These are phyloP conservation scores for Erodium trifolium DNA, from an alignment of 441 rosid species.

Conservation along the genomic window DNA sequence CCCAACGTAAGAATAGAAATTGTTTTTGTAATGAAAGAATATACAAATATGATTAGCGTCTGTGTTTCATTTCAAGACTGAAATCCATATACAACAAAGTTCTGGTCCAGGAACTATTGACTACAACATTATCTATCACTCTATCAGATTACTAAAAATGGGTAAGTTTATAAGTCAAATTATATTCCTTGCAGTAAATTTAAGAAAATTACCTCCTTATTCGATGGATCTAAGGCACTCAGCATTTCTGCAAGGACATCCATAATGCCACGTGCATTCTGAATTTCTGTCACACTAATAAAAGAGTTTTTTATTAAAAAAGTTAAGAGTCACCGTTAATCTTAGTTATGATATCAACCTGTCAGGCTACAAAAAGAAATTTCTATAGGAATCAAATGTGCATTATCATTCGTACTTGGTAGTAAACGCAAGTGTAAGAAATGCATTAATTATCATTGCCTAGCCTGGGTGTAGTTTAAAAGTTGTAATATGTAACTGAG, in stretches of 20 bases:
- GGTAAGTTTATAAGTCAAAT: background rate
- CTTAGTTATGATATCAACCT: background rate
- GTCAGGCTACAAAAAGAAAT: background rate
- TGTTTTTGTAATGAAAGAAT: background rate
- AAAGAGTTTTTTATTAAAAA: slow-evolving; percentile 25
- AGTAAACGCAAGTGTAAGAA: background rate
- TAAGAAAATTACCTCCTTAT: slow-evolving; percentile 61
- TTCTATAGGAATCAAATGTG: background rate
- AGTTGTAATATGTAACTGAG: background rate
- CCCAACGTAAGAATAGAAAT: background rate
- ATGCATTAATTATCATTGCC: background rate
- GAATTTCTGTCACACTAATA: slow-evolving; percentile 87
- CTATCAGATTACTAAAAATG: background rate
- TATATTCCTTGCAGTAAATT: slow-evolving; percentile 12
- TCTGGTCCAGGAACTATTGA: background rate
- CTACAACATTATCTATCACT: background rate
- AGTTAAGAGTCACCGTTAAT: slow-evolving; percentile 6
- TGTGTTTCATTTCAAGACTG: background rate
- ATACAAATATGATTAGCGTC: background rate
- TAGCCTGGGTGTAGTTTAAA: background rate
- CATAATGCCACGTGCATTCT: slow-evolving; percentile 95
- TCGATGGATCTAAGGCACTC: slow-evolving; percentile 80
- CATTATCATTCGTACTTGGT: background rate
- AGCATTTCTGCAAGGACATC: slow-evolving; percentile 98
- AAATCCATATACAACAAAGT: background rate